Conservation (phyloP, 495 filamentous ascomycete species). For the Amniculicola lignicola region DNA sequence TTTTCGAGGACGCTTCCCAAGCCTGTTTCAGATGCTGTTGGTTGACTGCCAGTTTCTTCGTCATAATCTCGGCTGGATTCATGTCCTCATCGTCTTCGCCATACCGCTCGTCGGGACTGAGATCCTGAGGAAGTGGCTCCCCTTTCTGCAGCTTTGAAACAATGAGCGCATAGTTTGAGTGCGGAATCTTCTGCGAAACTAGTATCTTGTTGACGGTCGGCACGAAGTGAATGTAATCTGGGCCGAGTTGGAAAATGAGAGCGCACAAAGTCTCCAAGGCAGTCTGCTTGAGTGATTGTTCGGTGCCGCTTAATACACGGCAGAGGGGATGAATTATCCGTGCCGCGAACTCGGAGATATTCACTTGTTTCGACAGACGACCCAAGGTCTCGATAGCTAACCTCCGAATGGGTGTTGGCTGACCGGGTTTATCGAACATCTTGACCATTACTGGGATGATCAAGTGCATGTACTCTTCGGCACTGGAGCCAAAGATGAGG, state of each 20-base stretch:
- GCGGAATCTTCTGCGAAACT: conserved; percentile 63
- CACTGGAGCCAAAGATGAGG: conserved; percentile 91
- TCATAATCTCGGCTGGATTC: conserved; percentile 73
- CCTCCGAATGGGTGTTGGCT: conserved; percentile 74
- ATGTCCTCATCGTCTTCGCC: conserved; percentile 73
- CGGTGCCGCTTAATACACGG: conserved; percentile 67
- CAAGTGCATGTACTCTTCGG: conserved; percentile 97
- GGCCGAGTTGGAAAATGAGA: conserved; percentile 90
- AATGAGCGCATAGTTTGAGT: conserved; percentile 84
- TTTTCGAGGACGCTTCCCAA: conserved; percentile 94
- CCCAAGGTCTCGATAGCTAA: conserved; percentile 91
- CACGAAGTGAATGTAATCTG: conserved; percentile 90
- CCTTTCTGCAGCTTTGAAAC: conserved; percentile 90
- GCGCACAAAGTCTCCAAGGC: conserved; percentile 96
- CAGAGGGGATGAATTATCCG: conserved; percentile 89
- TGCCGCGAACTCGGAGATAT: conserved; percentile 93
- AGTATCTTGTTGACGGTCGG: conserved; percentile 76
- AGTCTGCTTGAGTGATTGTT: conserved; percentile 70
- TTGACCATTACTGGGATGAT: conserved; percentile 95
- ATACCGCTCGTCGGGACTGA: conserved; percentile 84
- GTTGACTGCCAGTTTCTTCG: conserved; percentile 93
- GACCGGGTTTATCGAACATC: conserved; percentile 79
- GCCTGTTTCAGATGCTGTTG: conserved; percentile 95
- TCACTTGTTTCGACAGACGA: conserved; percentile 92
- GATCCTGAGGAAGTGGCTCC: conserved; percentile 87